Conservation (phyloP, 106 monocot genomes). For the Dendrobium officinale region DNA sequence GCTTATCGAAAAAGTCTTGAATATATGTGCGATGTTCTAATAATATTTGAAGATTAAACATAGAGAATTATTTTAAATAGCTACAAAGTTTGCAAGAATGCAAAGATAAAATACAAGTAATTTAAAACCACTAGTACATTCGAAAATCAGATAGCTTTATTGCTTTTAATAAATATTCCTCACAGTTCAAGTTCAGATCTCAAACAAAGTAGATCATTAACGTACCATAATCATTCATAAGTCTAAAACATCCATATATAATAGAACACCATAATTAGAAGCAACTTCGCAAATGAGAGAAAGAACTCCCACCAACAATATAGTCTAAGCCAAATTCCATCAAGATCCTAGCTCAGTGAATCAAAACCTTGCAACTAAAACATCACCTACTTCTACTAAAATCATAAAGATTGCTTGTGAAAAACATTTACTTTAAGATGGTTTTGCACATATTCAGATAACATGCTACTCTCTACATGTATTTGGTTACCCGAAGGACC, state of each 20-base stretch:
- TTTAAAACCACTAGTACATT: not conserved
- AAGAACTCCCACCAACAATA: not conserved
- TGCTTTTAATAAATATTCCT: not conserved
- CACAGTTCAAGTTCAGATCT: not conserved
- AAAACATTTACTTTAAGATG: not conserved
- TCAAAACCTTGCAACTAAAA: not conserved
- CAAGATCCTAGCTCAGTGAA: not conserved
- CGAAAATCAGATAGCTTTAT: not conserved
- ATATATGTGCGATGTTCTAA: not conserved
- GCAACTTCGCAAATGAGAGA: not conserved
- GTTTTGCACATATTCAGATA: not conserved
- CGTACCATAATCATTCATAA: not conserved
- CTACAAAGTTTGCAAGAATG: not conserved
- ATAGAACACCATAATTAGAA: not conserved
- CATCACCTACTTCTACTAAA: not conserved
- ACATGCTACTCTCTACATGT: not conserved
- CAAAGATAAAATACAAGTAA: not conserved
- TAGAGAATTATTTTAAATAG: not conserved
- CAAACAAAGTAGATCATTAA: not conserved
- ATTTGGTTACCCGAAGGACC: not conserved
- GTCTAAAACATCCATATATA: not conserved
- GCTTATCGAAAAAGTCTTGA: not conserved
- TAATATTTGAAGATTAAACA: not conserved
- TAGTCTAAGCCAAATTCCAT: not conserved
- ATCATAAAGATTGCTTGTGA: not conserved